Evolutionary conservation across 2,329 filamentous ascomycete genomes (phyloP).

Genomic region (Penicillium sp.): DNA sequence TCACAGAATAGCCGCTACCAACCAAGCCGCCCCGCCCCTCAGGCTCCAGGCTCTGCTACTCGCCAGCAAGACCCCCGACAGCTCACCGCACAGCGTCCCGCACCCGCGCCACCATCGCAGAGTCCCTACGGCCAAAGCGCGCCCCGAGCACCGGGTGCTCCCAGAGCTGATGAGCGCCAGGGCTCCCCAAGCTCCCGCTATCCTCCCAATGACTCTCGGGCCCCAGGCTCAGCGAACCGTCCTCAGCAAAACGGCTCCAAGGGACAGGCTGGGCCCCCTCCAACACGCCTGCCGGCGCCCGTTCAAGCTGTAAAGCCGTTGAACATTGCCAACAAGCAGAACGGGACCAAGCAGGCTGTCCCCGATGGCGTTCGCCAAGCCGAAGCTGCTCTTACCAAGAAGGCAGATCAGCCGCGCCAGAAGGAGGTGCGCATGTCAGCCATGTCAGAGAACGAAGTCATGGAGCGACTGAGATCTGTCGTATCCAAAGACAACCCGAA

Average conservation of each 20-base stretch:
- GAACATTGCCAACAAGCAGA: conserved; percentile 70
- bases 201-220: conserved; percentile 34
- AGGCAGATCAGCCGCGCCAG: conserved; percentile 66
- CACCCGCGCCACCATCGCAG: conserved; percentile 63
- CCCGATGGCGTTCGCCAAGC: conserved; percentile 79
- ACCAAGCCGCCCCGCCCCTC: conserved; percentile 79
- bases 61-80: conserved; percentile 55
- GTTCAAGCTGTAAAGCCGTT: conserved; percentile 69
- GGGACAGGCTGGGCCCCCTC: conserved; percentile 47
- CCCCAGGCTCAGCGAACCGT: conserved; percentile 44
- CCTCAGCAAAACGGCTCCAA: conserved; percentile 48
- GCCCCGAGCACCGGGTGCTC: conserved; percentile 36
- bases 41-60: conserved; percentile 60
- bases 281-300: conserved; percentile 59
- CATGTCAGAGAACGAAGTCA: conserved; percentile 96
- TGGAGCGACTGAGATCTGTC: conserved; percentile 90
- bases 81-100: conserved; percentile 72
- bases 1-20: conserved; percentile 67
- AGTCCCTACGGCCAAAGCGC: conserved; percentile 35
- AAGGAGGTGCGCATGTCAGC: conserved; percentile 98
- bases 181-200: conserved; percentile 39
- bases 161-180: conserved; percentile 34
- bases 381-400: conserved; percentile 82
- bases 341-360: conserved; percentile 44
- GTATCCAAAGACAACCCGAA: conserved; percentile 95